Evolutionary conservation across 441 rosid genomes (phyloP).

Genomic region (Syzygium malaccense): DNA sequence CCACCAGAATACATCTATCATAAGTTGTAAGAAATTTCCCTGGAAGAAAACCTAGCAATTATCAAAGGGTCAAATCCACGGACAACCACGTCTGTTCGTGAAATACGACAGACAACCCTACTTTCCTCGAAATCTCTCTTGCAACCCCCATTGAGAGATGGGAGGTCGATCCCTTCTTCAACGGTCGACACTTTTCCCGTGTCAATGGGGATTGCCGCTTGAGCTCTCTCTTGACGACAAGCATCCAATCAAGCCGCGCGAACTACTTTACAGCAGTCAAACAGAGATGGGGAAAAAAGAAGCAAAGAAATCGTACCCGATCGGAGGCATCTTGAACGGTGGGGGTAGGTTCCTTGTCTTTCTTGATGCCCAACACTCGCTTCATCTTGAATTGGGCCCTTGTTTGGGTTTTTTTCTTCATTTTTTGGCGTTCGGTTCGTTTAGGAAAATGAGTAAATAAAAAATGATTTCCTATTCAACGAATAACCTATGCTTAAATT

Average conservation of each 20-base stretch:
- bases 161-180: neutral
- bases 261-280: neutral
- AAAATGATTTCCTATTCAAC: too few relatives aligned
- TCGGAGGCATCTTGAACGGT: conserved; percentile 82
- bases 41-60: neutral
- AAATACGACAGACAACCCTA: neutral
- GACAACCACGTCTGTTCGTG: neutral
- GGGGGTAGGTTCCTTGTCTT: conserved; percentile 94
- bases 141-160: neutral
- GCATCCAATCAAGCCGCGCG: neutral
- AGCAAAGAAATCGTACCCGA: conserved; percentile 35
- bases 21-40: too few relatives aligned
- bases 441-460: too few relatives aligned
- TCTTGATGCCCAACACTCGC: conserved; percentile 83
- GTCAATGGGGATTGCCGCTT: neutral
- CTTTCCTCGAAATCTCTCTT: neutral
- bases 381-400: conserved; percentile 34
- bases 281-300: neutral
- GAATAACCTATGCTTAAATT: too few relatives aligned
- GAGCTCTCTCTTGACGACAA: neutral
- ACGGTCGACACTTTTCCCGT: too few relatives aligned
- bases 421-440: too few relatives aligned
- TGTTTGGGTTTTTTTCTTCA: too few relatives aligned
- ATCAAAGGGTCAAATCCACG: neutral
- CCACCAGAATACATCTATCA: too few relatives aligned